These are phyloP conservation scores for Uromyces viciae-fabae DNA, from an alignment of 1,284 basidiomycete species.

Conservation along the genomic window DNA sequence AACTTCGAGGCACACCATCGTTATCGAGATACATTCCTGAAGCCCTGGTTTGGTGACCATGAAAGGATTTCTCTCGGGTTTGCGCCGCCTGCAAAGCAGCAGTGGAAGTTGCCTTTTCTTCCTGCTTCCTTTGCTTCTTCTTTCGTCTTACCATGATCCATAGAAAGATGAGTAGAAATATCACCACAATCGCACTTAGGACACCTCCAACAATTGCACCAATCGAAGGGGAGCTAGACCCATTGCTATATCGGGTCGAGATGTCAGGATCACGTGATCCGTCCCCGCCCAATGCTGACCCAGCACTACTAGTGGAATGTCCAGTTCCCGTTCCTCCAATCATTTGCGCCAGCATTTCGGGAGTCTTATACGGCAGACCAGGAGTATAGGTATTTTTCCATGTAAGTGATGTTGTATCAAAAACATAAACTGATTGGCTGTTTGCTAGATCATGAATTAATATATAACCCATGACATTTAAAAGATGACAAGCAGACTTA, in stretches of 20 bases:
- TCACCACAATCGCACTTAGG: constrained; percentile 11
- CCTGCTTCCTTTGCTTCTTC: neutral
- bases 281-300: constrained; percentile 47
- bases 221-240: neutral
- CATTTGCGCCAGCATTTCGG: constrained; percentile 46
- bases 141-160: constrained; percentile 27
- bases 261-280: constrained; percentile 40
- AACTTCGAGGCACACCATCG: neutral
- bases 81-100: constrained; percentile 15
- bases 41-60: neutral
- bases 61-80: constrained; percentile 3
- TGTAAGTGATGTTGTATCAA: constrained; percentile 46
- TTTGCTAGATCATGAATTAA: neutral
- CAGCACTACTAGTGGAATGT: constrained; percentile 43
- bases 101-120: neutral
- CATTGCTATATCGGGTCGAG: neutral
- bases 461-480: neutral
- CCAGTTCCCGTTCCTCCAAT: constrained; percentile 48
- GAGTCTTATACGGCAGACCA: constrained; percentile 47
- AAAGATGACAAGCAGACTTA: neutral
- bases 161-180: constrained; percentile 12
- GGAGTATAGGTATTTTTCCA: constrained; percentile 49
- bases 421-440: constrained; percentile 49
- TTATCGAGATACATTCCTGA: constrained; percentile 23
- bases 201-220: constrained; percentile 25